phyloP scores from a whole-genome alignment of 208 protist genomes.

The Acanthamoeba castellanii region DNA sequence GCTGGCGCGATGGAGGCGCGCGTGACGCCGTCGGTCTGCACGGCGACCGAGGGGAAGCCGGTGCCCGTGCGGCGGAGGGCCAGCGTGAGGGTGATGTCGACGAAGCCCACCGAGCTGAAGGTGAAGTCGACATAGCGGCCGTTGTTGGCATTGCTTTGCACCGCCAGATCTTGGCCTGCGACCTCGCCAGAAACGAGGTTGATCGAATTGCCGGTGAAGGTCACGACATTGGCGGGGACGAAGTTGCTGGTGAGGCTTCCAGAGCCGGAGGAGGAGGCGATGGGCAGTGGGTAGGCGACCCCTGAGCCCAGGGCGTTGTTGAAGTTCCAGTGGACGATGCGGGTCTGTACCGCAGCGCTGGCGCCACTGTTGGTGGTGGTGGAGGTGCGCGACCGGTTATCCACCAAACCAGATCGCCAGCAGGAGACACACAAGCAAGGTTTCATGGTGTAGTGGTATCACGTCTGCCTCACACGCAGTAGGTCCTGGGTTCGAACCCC shows the following conservation, averaged over 20 bases:
- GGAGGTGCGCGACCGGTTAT: no score
- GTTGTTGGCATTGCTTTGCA: slow-evolving; percentile 99
- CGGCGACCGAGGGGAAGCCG: slow-evolving; percentile 97
- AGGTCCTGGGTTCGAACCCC: no score
- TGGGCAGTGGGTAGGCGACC: slow-evolving; percentile 90
- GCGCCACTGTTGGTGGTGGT: slow-evolving; percentile 77
- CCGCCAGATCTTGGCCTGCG: slow-evolving; percentile 97
- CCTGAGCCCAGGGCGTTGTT: slow-evolving; percentile 63
- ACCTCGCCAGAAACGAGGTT: slow-evolving; percentile 96
- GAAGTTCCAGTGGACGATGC: slow-evolving; percentile 96
- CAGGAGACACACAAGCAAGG: no score
- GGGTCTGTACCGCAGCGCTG: slow-evolving; percentile 98
- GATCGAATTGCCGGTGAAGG: slow-evolving; percentile 97
- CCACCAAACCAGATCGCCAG: no score
- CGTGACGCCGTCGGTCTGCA: slow-evolving; percentile 86
- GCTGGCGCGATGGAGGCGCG: slow-evolving; percentile 95
- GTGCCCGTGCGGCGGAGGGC: slow-evolving; percentile 98
- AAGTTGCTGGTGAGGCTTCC: slow-evolving; percentile 97
- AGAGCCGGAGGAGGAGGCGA: slow-evolving; percentile 90
- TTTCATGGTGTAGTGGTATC: no score
- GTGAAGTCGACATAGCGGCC: slow-evolving; percentile 97
- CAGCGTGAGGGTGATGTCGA: slow-evolving; percentile 95
- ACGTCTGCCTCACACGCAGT: no score
- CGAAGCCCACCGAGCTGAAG: slow-evolving; percentile 91
- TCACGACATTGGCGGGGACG: slow-evolving; percentile 97